Base-by-base conservation (phyloP, 164 flowering plant species). In the Annona squamosa region DNA sequence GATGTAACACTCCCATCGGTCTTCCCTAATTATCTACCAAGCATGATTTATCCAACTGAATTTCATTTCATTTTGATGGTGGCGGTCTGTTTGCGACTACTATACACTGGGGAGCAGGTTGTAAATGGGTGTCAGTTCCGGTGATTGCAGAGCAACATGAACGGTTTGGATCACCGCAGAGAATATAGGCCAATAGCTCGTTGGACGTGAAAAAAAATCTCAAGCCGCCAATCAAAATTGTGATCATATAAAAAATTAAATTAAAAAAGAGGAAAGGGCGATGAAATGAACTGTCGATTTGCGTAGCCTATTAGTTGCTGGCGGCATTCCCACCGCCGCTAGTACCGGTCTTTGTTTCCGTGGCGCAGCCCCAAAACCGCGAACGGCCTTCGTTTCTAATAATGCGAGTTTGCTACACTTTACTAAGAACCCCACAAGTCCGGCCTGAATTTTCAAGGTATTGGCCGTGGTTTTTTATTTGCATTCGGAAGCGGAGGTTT, bases 251-350 rank as follows among this genome's bases (percentile, higher is more conserved):
- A 52, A 52, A 52, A 52, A 52, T 52, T 9, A 52, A 9, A 52
- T 52, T 52, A 52, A 0, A 52, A 52, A 52, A 52, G 37, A 26
- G 37, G 37, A 26, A 26, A 26, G 37, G 37, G 37, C 37, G 37
- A 52, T 52, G 13, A 16, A 52, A 16, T 52, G 13, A 10, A 17
- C 13, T 3, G 68, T 44, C 43, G 68, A 66, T 46, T 42, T 44
- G 48, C 48, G 46, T 42, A 44, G n/a, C 16, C 68, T 42, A 26
- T 26, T 26, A 26, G 37, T 42, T 66, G 64, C 64, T 59, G 65
- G 73, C 65, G 73, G 47, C 65, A 71, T 44, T 45, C 4, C 66
- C n/a, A 52, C 48, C 66, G 66, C 67, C 65, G 73, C 13, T 48
- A 37, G 46, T 57, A 46, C 13, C 5, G 65, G 56, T 68, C 13